phyloP scores from a whole-genome alignment of 2,329 filamentous ascomycete genomes.

The Nemania sp. region DNA sequence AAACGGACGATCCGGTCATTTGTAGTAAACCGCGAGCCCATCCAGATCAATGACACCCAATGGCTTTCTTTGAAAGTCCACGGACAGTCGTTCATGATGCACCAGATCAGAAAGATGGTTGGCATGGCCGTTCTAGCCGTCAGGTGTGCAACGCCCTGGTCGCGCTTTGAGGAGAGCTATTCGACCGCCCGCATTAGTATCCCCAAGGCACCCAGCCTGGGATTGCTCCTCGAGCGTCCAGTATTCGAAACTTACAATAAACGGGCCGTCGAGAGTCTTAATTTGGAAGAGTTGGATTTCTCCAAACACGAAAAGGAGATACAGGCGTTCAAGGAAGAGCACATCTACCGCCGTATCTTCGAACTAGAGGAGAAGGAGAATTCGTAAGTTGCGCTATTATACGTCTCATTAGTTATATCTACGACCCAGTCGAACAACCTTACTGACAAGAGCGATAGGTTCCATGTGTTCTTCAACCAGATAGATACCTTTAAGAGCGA shows the following conservation, averaged over 20 bases:
- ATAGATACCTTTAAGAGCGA: conserved; percentile 79
- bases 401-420: not conserved
- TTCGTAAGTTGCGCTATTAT: conserved; percentile 69
- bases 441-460: conserved; percentile 60
- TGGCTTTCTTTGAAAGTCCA: conserved; percentile 97
- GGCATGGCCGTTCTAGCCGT: conserved; percentile 88
- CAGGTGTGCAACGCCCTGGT: conserved; percentile 81
- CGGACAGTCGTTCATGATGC: conserved; percentile 99
- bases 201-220: conserved; percentile 91
- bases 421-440: conserved; percentile 1
- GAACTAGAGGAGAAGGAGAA: conserved; percentile 88
- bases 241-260: conserved; percentile 92
- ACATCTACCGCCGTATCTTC: conserved; percentile 95
- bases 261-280: conserved; percentile 72
- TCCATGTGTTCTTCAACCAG: conserved; percentile 83
- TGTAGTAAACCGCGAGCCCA: conserved; percentile 77
- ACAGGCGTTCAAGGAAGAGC: conserved; percentile 86
- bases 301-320: conserved; percentile 81
- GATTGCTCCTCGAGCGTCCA: conserved; percentile 87
- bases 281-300: conserved; percentile 80
- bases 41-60: conserved; percentile 90
- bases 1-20: conserved; percentile 96
- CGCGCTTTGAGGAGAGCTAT: conserved; percentile 81
- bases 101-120: conserved; percentile 99
- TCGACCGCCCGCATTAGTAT: conserved; percentile 80